Conservation (phyloP, 1,139 yeast species). For the Wickerhamiella infanticola region DNA sequence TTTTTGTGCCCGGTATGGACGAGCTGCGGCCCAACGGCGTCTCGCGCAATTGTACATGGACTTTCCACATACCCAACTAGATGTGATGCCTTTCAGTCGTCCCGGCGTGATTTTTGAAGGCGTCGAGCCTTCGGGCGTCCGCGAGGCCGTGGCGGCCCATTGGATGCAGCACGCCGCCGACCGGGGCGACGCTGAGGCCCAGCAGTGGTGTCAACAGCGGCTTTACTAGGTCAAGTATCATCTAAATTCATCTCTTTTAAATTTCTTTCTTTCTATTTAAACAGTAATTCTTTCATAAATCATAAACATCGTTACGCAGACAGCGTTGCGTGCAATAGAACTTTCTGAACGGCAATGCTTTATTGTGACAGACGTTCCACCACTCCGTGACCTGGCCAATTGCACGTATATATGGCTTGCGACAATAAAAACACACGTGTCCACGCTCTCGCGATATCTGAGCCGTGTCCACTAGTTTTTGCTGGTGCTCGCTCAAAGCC, state of each 20-base stretch:
- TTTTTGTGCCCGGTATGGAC: slow-evolving; percentile 16
- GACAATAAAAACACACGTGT: slow-evolving; percentile 10
- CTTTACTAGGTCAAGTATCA: slow-evolving; percentile 3
- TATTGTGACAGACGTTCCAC: slow-evolving; percentile 3
- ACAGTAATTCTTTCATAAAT: not conserved
- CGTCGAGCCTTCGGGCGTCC: slow-evolving; percentile 7
- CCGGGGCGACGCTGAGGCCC: slow-evolving; percentile 7
- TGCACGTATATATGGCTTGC: slow-evolving; percentile 1
- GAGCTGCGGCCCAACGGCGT: slow-evolving; percentile 13
- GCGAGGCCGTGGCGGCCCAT: slow-evolving; percentile 13
- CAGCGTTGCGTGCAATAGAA: not conserved
- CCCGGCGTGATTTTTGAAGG: slow-evolving; percentile 13
- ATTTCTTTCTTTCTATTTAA: not conserved
- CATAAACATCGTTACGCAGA: not conserved
- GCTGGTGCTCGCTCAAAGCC: slow-evolving; percentile 20
- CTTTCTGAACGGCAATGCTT: not conserved
- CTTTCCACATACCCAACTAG: slow-evolving; percentile 12
- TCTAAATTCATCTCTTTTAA: not conserved
- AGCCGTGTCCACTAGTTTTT: slow-evolving; percentile 2
- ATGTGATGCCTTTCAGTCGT: slow-evolving; percentile 13
- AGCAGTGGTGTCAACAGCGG: slow-evolving; percentile 4
- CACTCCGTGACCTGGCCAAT: slow-evolving; percentile 4
- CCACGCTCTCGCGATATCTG: slow-evolving; percentile 6
- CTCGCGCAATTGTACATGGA: slow-evolving; percentile 14
- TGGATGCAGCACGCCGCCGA: slow-evolving; percentile 13